Base-by-base conservation (phyloP, 1,139 yeast genomes). In the Sugiyamaella paludigena region DNA sequence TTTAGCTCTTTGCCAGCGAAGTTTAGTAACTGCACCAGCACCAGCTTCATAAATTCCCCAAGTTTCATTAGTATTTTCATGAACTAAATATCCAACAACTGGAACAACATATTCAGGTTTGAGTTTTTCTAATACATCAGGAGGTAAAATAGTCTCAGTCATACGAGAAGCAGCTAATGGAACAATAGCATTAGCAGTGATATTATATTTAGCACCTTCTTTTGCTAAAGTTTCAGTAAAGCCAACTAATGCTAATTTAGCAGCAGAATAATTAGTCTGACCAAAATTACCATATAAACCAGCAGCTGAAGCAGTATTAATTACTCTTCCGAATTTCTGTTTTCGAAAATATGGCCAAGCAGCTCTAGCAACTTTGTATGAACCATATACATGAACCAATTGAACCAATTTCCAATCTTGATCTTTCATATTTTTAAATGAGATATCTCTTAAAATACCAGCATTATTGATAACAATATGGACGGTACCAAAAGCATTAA, bases 221-320 rank as follows among this genome's bases (percentile, higher is more conserved):
- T 88, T 89, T 36, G 98, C 96, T 61, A 91, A 78, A 29, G 98
- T 88, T 71, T 92, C 96, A 43, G 95, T 85, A 63, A 92, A 82
- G 16, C 97, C 97, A 53, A 91, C 86, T 51, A 89, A 75, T 26
- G 88, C 98, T 56, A 87, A 74, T 71, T 92, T 92, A 40, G 97
- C 98, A 38, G 96, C 94, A 2, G 96, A 83, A 72, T 92, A 92
- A 74, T 92, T 92, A 43, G 96, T 81, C 71, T 92, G 98, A 49
- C 98, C 98, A 71, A 89, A 92, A 74, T 89, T 89, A 58, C 98
- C 98, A 67, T 86, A 92, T 58, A 92, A 76, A 34, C 98, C 98
- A 43, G 98, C 98, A 27, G 98, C 97, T 6, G 97, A 89, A 40
- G 96, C 83, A 16, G 98, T 91, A 76, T 88, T 91, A 63, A 92